Evolutionary conservation across 306 rosid genomes (phyloP).

Genomic region (Chamaecrista fasciculata): DNA sequence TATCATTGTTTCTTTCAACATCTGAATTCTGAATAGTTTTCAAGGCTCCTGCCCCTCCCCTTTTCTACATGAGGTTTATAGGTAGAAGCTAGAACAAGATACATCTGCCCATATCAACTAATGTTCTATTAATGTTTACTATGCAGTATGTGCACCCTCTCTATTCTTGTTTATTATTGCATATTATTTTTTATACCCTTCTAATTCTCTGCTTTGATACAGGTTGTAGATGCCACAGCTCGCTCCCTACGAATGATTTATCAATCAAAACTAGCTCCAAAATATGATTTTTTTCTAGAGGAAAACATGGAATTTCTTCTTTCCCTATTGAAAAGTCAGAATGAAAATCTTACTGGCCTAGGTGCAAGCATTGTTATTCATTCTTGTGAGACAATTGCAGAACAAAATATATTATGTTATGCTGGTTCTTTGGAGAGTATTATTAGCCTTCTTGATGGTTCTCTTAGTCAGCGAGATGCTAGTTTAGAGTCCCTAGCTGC

Average conservation of each 20-base stretch:
- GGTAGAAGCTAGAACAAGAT: not conserved
- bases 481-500: slow-evolving; percentile 84
- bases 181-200: slow-evolving; percentile 16
- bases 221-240: slow-evolving; percentile 92
- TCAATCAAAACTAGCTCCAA: slow-evolving; percentile 90
- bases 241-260: slow-evolving; percentile 88
- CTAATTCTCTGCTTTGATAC: slow-evolving; percentile 23
- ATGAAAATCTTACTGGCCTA: slow-evolving; percentile 81
- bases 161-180: not conserved
- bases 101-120: not conserved
- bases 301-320: slow-evolving; percentile 69
- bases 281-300: slow-evolving; percentile 62
- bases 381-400: slow-evolving; percentile 64
- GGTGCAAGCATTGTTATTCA: slow-evolving; percentile 87
- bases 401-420: slow-evolving; percentile 59
- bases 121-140: not conserved
- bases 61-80: not conserved
- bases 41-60: not conserved
- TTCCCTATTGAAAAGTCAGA: slow-evolving; percentile 68
- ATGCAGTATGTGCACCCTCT: not conserved
- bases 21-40: not conserved
- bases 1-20: not conserved
- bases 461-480: slow-evolving; percentile 83
- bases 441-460: slow-evolving; percentile 69
- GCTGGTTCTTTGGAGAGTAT: slow-evolving; percentile 73